phyloP scores from a whole-genome alignment of 805 yeast species.

The Yamadazyma ubonensis region DNA sequence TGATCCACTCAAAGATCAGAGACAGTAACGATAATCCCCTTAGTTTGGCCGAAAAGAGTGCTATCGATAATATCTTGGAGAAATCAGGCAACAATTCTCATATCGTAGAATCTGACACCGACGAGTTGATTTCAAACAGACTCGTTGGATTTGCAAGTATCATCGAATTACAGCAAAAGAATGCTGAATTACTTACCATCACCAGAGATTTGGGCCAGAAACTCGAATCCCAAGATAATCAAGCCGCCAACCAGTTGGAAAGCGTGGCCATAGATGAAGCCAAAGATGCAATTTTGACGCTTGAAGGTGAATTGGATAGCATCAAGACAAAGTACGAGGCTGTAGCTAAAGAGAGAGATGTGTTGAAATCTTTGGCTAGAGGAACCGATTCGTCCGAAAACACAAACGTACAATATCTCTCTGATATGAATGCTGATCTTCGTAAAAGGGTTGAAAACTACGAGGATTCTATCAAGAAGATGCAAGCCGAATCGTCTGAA shows the following conservation, averaged over 20 bases:
- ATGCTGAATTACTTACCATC: constrained; percentile 66
- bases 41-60: constrained; percentile 60
- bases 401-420: constrained; percentile 23
- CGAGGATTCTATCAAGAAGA: constrained; percentile 33
- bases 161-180: constrained; percentile 68
- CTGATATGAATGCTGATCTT: constrained; percentile 29
- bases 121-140: constrained; percentile 66
- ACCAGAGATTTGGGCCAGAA: constrained; percentile 71
- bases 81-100: constrained; percentile 30
- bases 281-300: constrained; percentile 60
- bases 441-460: constrained; percentile 33
- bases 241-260: constrained; percentile 40
- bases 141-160: constrained; percentile 68
- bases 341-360: constrained; percentile 66
- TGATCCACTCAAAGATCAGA: constrained; percentile 63
- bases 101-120: constrained; percentile 60
- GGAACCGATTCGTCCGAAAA: constrained; percentile 4
- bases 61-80: constrained; percentile 55
- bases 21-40: constrained; percentile 60
- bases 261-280: constrained; percentile 59
- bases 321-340: constrained; percentile 53
- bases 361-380: constrained; percentile 40
- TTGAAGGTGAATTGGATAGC: constrained; percentile 57
- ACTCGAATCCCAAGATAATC: constrained; percentile 62
- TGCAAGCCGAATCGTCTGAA: constrained; percentile 38